Percentiles rank a stretch among this genome's conserved stretches.
phyloP scores from a whole-genome alignment of 495 filamentous ascomycete genomes.

The Aspergillus steynii region DNA sequence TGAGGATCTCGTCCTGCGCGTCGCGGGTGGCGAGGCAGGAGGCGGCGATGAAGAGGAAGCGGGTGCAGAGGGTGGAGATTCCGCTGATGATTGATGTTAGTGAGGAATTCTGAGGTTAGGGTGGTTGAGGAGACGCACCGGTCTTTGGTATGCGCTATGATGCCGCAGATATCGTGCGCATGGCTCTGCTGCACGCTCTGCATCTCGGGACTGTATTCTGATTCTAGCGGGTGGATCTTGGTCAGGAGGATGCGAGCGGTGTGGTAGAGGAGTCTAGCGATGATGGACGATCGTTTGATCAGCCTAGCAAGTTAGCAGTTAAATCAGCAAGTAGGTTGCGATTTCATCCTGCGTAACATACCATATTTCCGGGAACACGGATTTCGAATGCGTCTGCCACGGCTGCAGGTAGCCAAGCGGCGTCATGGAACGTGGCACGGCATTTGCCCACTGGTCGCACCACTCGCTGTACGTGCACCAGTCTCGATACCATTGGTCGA shows the following conservation, averaged over 20 bases:
- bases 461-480: slow-evolving; percentile 73
- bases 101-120: slow-evolving; percentile 12
- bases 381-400: slow-evolving; percentile 65
- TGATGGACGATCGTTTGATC: slow-evolving; percentile 74
- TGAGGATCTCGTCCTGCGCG: slow-evolving; percentile 82
- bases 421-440: slow-evolving; percentile 80
- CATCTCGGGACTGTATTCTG: slow-evolving; percentile 59
- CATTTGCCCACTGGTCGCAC: slow-evolving; percentile 79
- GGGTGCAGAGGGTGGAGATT: slow-evolving; percentile 73
- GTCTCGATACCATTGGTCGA: slow-evolving; percentile 67
- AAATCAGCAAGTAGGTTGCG: slow-evolving; percentile 7
- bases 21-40: slow-evolving; percentile 64
- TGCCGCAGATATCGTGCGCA: slow-evolving; percentile 81
- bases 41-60: slow-evolving; percentile 77
- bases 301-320: slow-evolving; percentile 52
- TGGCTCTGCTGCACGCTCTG: slow-evolving; percentile 66
- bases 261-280: slow-evolving; percentile 90
- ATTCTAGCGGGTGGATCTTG: slow-evolving; percentile 71
- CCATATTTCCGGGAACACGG: slow-evolving; percentile 86
- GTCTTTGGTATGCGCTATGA: slow-evolving; percentile 81
- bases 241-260: slow-evolving; percentile 78
- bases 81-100: slow-evolving; percentile 46
- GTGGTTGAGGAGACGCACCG: slow-evolving; percentile 37
- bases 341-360: slow-evolving; percentile 30
- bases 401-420: slow-evolving; percentile 76